These are phyloP conservation scores for Lophiotrema nucula DNA, from an alignment of 495 filamentous ascomycete genomes.

Conservation along the genomic window DNA sequence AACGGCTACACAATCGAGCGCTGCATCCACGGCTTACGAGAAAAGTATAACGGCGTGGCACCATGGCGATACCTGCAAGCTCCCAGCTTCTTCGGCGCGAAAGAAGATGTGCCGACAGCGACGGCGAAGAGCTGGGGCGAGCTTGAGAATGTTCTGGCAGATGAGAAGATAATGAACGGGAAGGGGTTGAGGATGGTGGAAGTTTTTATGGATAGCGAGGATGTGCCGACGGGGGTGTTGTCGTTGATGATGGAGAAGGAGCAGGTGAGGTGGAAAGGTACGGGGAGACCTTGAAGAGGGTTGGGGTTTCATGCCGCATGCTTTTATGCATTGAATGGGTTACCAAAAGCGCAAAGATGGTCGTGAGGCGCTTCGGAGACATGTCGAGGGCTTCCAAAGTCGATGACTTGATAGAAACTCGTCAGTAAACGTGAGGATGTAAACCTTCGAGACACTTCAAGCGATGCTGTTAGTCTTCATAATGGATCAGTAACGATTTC, in stretches of 20 bases:
- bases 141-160: slow-evolving; percentile 40
- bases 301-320: no score
- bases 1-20: slow-evolving; percentile 51
- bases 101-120: slow-evolving; percentile 14
- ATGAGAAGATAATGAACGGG: slow-evolving; percentile 41
- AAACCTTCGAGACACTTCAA: no score
- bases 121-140: slow-evolving; percentile 41
- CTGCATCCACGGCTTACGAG: slow-evolving; percentile 61
- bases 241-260: neutral
- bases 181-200: slow-evolving; percentile 48
- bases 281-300: no score
- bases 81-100: slow-evolving; percentile 49
- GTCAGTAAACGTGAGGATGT: no score
- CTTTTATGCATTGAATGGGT: no score
- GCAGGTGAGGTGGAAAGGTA: no score
- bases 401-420: no score
- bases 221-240: slow-evolving; percentile 21
- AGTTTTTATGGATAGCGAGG: slow-evolving; percentile 49
- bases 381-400: no score
- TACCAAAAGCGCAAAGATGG: no score
- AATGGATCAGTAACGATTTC: no score
- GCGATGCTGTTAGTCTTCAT: no score
- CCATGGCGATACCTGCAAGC: slow-evolving; percentile 62
- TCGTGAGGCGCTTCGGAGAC: no score
- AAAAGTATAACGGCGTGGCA: slow-evolving; percentile 74